A percentile compares a stretch with the other conserved stretches of the same genome.
Conservation (phyloP, 2,329 filamentous ascomycete species). For the Phialocephala sp. region DNA sequence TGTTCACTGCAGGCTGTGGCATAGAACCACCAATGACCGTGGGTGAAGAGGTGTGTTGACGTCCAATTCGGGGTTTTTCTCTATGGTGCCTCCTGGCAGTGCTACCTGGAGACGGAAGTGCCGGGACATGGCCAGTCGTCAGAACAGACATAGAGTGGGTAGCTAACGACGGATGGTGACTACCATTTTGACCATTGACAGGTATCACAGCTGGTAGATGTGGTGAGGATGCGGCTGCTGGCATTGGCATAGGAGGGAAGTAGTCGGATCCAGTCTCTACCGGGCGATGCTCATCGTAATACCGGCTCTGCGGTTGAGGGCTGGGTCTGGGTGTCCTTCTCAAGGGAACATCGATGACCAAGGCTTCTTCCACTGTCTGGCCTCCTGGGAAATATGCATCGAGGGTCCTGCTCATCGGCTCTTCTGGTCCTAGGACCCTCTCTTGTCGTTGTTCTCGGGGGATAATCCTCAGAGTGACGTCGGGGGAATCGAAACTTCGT, state of each 20-base stretch:
- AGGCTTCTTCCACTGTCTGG: slow-evolving; percentile 85
- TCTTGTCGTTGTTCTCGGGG: slow-evolving; percentile 72
- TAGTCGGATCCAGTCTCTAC: slow-evolving; percentile 78
- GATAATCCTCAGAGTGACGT: slow-evolving; percentile 79
- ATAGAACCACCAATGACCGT: slow-evolving; percentile 59
- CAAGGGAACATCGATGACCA: slow-evolving; percentile 85
- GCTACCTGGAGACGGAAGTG: slow-evolving; percentile 82
- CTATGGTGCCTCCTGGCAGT: slow-evolving; percentile 62
- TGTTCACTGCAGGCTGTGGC: slow-evolving; percentile 31
- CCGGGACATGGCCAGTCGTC: slow-evolving; percentile 78
- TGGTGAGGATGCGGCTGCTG: slow-evolving; percentile 37
- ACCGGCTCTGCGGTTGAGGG: slow-evolving; percentile 62
- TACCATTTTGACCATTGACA: slow-evolving; percentile 34
- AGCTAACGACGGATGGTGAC: slow-evolving; percentile 40
- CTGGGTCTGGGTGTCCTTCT: slow-evolving; percentile 81
- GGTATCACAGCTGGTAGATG: slow-evolving; percentile 40
- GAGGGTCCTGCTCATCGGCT: slow-evolving; percentile 77
- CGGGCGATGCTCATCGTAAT: slow-evolving; percentile 66
- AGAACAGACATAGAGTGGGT: slow-evolving; percentile 79
- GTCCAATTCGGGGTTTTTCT: slow-evolving; percentile 64
- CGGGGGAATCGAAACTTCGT: slow-evolving; percentile 86
- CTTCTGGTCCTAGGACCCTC: slow-evolving; percentile 81
- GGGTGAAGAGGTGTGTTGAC: slow-evolving; percentile 83
- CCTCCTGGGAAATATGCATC: slow-evolving; percentile 86
- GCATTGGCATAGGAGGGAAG: slow-evolving; percentile 73